Base-by-base conservation (phyloP, 2,329 filamentous ascomycete genomes). In the Zasmidium cellare region DNA sequence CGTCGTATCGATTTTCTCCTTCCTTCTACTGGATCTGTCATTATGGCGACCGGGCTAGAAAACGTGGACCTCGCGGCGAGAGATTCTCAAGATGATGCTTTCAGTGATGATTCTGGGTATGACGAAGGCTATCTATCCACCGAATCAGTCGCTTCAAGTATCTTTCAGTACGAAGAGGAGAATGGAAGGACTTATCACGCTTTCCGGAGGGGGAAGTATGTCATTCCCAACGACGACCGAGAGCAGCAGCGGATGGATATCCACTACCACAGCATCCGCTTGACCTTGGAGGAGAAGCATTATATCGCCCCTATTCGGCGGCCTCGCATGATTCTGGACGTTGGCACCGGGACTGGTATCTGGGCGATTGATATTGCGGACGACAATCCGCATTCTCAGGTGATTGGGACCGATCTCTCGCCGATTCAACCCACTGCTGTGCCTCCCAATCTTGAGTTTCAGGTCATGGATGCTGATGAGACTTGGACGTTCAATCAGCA, bases 291-390 rank as follows among this genome's bases (percentile, higher is more conserved):
- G n/a, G 63, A 63, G 25, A 53, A 57, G 49, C 63, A 62, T 28
- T 65, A 55, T 56, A 59, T 59, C 55, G 59, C 52, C 28, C 63
- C 63, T 12, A 51, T 64, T 1, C 64, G 66, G 2, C 64, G 70
- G 12, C 73, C 75, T 1, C 69, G 72, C 19, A 72, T 74, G 28
- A 74, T 80, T 9, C 72, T 82, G 14, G 80, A 82, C 62, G 66
- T 81, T n/a, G 80, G 79, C 11, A 81, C 78, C 1, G 79, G 78
- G 11, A 80, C 76, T 6, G 67, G 67, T 16, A 56, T 67, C 54
- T 68, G 67, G 67, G 65, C 65, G 9, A 66, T 69, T 38, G 74
- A 78, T 47, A 74, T 67, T n/a, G 66, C 65, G 23, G 69, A 71
- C 54, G 62, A 69, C n/a, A 46, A 67, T 50, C 67, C 67, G 5